A percentile compares a stretch with the other conserved stretches of the same genome.
Conservation (phyloP, 176 grass and related monocot species). For the Carex kokanica region DNA sequence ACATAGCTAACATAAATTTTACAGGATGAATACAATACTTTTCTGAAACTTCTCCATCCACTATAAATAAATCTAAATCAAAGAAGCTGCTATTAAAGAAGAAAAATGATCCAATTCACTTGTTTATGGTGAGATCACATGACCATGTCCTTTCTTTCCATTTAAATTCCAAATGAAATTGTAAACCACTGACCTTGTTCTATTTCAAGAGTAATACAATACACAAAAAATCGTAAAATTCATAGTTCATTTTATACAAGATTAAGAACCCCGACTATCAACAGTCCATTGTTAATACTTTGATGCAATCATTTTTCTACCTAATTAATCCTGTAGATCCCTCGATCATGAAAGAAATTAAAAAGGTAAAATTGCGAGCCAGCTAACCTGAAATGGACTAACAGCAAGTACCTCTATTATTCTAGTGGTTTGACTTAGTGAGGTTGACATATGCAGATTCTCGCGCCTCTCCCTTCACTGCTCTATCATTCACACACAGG, state of each 20-base stretch:
- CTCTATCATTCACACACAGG: neutral
- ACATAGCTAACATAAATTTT: neutral
- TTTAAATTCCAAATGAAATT: neutral
- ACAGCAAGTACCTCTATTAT: neutral
- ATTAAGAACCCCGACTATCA: neutral
- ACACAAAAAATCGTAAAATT: neutral
- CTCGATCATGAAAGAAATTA: neutral
- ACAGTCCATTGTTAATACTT: neutral
- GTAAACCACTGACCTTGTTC: neutral
- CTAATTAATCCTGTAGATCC: neutral
- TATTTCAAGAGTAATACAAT: neutral
- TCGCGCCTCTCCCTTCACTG: neutral
- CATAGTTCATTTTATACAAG: neutral
- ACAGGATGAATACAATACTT: neutral
- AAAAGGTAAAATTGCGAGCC: neutral
- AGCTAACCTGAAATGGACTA: neutral
- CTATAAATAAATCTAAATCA: neutral
- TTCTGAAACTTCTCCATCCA: neutral
- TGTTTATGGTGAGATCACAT: neutral
- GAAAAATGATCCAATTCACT: neutral
- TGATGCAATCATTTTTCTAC: neutral
- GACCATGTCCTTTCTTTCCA: neutral
- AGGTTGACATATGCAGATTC: constrained; percentile 1
- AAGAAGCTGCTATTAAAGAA: neutral
- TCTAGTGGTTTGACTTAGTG: neutral